A percentile compares a stretch with the other conserved stretches of the same genome.
These are phyloP conservation scores for Adansonia gregorii DNA, from an alignment of 441 rosid species.

Conservation along the genomic window DNA sequence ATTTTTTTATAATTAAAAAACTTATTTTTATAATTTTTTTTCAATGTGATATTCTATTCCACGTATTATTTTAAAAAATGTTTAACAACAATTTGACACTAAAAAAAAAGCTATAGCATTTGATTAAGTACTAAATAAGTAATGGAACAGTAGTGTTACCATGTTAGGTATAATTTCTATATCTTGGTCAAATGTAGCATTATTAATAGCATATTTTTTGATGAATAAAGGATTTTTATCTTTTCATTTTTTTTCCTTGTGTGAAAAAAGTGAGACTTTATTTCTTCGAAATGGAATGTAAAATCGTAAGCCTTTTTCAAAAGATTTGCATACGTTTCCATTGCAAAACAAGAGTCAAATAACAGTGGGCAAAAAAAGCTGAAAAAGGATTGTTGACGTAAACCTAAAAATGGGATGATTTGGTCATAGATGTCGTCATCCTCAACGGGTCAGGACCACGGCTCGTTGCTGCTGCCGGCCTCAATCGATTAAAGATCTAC, in stretches of 20 bases:
- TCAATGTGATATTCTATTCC: too few relatives aligned
- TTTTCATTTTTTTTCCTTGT: neutral
- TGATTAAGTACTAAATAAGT: neutral
- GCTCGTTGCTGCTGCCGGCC: neutral
- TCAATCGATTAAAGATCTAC: neutral
- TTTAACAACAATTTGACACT: too few relatives aligned
- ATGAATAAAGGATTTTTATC: neutral
- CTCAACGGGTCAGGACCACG: neutral
- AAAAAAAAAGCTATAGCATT: too few relatives aligned
- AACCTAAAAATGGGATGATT: neutral
- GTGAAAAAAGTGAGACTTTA: neutral
- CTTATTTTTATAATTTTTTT: too few relatives aligned
- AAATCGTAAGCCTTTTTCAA: neutral
- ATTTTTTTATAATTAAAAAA: too few relatives aligned
- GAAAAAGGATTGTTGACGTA: neutral
- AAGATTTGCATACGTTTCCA: neutral
- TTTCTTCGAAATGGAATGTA: neutral
- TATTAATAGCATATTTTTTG: neutral
- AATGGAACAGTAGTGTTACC: neutral
- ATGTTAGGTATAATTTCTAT: neutral
- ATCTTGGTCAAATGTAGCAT: neutral
- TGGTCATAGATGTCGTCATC: conserved; percentile 4
- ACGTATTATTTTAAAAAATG: too few relatives aligned
- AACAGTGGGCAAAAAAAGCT: neutral
- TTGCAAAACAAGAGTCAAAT: neutral